phyloP scores from a whole-genome alignment of 73 alveolate genomes.

The Paraurostyla sp. region DNA sequence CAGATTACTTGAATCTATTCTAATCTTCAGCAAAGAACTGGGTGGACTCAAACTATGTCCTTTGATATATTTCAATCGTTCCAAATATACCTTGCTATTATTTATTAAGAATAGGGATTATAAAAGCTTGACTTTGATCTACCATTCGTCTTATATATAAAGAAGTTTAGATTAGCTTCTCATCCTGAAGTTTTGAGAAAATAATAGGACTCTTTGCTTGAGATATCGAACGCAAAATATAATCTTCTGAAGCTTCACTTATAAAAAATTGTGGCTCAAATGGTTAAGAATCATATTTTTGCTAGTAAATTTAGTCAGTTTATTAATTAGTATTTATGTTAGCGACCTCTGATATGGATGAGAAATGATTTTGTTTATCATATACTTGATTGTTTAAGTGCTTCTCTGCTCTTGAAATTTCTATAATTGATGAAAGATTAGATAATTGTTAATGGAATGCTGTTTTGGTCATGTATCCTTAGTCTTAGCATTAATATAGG shows the following conservation, averaged over 20 bases:
- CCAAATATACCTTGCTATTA: neutral
- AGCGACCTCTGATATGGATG: constrained; percentile 48
- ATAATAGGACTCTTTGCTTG: no score
- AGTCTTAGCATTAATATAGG: neutral
- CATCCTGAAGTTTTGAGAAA: no score
- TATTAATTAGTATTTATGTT: neutral
- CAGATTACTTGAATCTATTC: neutral
- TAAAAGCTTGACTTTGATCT: neutral
- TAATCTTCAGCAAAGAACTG: constrained; percentile 3
- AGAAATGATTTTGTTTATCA: constrained; percentile 33
- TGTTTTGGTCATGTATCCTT: neutral
- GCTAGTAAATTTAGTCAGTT: no score
- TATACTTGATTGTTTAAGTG: neutral
- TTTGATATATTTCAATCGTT: constrained; percentile 2
- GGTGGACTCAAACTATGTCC: neutral
- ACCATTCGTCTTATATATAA: neutral
- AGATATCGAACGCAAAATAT: no score
- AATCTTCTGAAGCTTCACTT: neutral
- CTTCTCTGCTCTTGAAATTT: constrained; percentile 33
- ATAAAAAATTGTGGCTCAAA: neutral
- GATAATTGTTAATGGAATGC: neutral
- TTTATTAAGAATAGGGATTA: neutral
- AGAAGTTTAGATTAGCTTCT: no score
- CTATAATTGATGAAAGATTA: constrained; percentile 5
- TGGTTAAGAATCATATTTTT: neutral